Base-by-base conservation (phyloP, 148 eudicot species). In the Linanthus parryae region DNA sequence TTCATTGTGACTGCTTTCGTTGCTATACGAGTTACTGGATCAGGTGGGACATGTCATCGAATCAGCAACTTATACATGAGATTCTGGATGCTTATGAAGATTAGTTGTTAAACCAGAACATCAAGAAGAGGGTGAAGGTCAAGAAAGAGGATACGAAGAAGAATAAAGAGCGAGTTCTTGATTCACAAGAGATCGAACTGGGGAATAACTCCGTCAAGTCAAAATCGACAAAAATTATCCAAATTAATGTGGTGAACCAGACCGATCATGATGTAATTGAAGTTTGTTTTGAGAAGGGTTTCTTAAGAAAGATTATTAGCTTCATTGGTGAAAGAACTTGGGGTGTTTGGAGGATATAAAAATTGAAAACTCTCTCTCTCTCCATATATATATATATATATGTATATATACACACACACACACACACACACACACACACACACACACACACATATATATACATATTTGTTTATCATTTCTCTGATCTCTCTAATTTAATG, bases 311-410 rank as follows among this genome's bases (percentile, higher is more conserved):
- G 65, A 52, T 82, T 57, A 69, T 86, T 34, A 71, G 73, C 34
- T 82, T 70, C 44, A 61, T 83, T 63, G 86, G 91, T 9, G 81
- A 74, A 13, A 83, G 68, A 57, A 66, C 63, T n/a, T 86, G 90
- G 95, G 72, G 86, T 22, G 74, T 79, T 64, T 85, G 89, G 89
- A 81, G 85, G 12, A 27, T 62, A 29, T 68, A 40, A 67, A 53
- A 36, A 23, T 19, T n/a, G n/a, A n/a, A n/a, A n/a, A n/a, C n/a
- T n/a, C n/a, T n/a, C n/a, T n/a, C n/a, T n/a, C n/a, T n/a, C n/a
- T n/a, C n/a, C n/a, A n/a, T n/a, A n/a, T n/a, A n/a, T n/a, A n/a
- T n/a, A n/a, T n/a, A n/a, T n/a, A n/a, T n/a, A n/a, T n/a, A n/a
- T n/a, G n/a, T n/a, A n/a, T n/a, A n/a, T n/a, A n/a, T n/a, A n/a